phyloP scores from a whole-genome alignment of 768 basidiomycete genomes.

The Mycena haematopus region DNA sequence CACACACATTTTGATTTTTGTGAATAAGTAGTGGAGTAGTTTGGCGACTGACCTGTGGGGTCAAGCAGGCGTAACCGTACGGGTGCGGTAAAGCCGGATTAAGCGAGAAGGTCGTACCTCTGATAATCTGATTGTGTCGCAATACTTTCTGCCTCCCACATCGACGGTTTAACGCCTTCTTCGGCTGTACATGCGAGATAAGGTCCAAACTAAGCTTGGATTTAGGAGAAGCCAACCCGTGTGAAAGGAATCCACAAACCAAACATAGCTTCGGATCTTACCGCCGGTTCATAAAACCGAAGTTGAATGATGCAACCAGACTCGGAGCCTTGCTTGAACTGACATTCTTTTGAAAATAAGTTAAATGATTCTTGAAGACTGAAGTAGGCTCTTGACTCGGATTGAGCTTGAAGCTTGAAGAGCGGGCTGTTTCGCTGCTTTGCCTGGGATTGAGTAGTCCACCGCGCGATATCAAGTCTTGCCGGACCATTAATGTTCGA shows the following conservation, averaged over 20 bases:
- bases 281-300: constrained; percentile 60
- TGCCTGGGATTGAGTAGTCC: too few species aligned
- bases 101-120: constrained; percentile 36
- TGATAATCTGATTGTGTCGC: constrained; percentile 65
- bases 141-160: constrained; percentile 60
- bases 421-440: too few species aligned
- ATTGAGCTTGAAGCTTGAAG: too few species aligned
- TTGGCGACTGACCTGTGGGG: constrained; percentile 53
- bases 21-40: constrained; percentile 64
- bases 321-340: too few species aligned
- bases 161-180: constrained; percentile 61
- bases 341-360: too few species aligned
- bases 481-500: too few species aligned
- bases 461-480: too few species aligned
- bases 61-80: not conserved
- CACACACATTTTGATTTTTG: constrained; percentile 55
- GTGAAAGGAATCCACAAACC: not conserved
- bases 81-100: not conserved
- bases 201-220: not conserved
- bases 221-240: not conserved
- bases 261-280: constrained; percentile 11
- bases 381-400: too few species aligned
- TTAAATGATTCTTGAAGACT: too few species aligned
- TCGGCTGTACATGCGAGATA: constrained; percentile 28
- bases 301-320: constrained; percentile 51